Percentiles rank a stretch among this genome's conserved stretches.
Conservation (phyloP, 2,329 filamentous ascomycete species). For the Celoporthe dispersa region DNA sequence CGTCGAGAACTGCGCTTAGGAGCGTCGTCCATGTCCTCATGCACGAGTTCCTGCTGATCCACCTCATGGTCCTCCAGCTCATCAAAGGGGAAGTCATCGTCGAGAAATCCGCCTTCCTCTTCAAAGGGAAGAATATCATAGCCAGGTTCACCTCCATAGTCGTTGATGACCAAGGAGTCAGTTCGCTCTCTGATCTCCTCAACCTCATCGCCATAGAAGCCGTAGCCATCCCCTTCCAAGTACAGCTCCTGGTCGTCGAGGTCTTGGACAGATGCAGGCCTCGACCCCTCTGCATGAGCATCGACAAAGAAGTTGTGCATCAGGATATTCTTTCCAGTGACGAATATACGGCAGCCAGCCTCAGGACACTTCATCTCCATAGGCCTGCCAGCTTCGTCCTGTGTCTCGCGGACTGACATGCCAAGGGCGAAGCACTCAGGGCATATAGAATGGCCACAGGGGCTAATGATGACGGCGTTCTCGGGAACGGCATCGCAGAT, state of each 20-base stretch:
- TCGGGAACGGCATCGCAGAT: conserved; percentile 9
- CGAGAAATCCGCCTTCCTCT: background rate
- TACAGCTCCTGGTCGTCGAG: background rate
- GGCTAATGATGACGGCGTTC: conserved; percentile 36
- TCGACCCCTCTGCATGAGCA: background rate
- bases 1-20: background rate
- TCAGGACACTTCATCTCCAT: conserved; percentile 1
- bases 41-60: background rate
- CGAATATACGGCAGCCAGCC: background rate
- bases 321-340: conserved; percentile 16
- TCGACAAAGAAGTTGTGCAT: conserved; percentile 18
- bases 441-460: conserved; percentile 40
- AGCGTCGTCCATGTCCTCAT: background rate
- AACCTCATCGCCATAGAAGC: background rate
- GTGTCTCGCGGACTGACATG: conserved; percentile 18
- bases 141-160: background rate
- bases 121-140: background rate
- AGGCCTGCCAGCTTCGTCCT: background rate
- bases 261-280: background rate
- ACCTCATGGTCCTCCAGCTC: background rate
- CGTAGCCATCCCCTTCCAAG: background rate
- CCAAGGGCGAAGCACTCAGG: conserved; percentile 35
- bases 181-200: background rate
- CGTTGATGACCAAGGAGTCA: background rate
- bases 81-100: background rate